Evolutionary conservation across 2,329 filamentous ascomycete genomes (phyloP).

Genomic region (Beauveria medogensis): DNA sequence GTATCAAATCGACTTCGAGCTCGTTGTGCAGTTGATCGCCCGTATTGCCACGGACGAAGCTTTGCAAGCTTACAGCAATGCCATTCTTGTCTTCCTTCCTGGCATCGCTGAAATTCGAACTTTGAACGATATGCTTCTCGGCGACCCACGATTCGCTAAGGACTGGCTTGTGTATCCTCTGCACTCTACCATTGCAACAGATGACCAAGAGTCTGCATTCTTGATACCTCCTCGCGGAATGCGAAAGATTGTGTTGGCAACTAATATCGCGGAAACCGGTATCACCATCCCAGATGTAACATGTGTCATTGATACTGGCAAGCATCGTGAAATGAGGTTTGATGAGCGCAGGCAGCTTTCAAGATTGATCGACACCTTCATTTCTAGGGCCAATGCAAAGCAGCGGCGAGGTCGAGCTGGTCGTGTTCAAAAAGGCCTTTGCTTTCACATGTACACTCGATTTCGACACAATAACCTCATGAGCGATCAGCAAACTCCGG

Average conservation of each 20-base stretch:
- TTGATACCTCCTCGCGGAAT: slow-evolving; percentile 71
- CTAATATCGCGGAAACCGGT: slow-evolving; percentile 96
- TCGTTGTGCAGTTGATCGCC: slow-evolving; percentile 72
- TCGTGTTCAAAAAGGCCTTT: slow-evolving; percentile 88
- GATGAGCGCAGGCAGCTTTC: slow-evolving; percentile 90
- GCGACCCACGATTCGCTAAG: slow-evolving; percentile 65
- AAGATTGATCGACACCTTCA: slow-evolving; percentile 85
- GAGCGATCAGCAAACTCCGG: slow-evolving; percentile 88
- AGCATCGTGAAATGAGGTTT: slow-evolving; percentile 95
- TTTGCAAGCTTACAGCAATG: slow-evolving; percentile 70
- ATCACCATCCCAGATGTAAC: slow-evolving; percentile 98
- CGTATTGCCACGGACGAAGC: slow-evolving; percentile 63
- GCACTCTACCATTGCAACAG: slow-evolving; percentile 90
- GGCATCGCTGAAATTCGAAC: slow-evolving; percentile 89
- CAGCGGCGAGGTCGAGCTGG: slow-evolving; percentile 89
- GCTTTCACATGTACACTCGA: slow-evolving; percentile 93
- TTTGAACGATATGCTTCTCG: slow-evolving; percentile 75
- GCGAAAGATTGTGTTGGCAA: slow-evolving; percentile 91
- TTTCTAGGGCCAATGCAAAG: slow-evolving; percentile 90
- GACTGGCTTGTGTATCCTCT: slow-evolving; percentile 83
- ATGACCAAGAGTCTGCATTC: slow-evolving; percentile 94
- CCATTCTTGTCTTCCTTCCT: slow-evolving; percentile 88
- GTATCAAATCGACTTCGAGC: slow-evolving; percentile 81
- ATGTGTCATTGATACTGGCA: slow-evolving; percentile 92
- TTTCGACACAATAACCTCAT: slow-evolving; percentile 78